Evolutionary conservation across 352 stramenopile species (phyloP).

Genomic region (Globisporangium megalacanthum): DNA sequence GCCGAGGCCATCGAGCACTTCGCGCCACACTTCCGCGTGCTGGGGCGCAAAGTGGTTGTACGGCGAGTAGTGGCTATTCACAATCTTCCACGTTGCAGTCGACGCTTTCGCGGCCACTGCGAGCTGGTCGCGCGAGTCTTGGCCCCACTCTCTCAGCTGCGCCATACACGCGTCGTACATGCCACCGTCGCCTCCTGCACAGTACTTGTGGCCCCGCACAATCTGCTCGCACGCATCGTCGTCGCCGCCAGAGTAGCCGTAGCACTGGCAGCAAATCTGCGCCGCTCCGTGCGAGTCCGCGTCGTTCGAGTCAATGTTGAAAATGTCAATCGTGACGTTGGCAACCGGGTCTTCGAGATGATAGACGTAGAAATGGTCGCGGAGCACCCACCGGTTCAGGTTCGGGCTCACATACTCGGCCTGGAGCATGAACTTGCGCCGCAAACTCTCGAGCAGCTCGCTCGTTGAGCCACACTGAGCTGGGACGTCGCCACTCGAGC

Average conservation of each 20-base stretch:
- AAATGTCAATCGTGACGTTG: conserved; percentile 78
- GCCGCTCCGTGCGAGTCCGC: conserved; percentile 53
- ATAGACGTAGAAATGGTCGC: conserved; percentile 81
- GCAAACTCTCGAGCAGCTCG: conserved; percentile 26
- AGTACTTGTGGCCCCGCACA: conserved; percentile 40
- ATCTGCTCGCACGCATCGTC: conserved; percentile 51
- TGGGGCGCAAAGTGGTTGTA: conserved; percentile 62
- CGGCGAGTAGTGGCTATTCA: conserved; percentile 81
- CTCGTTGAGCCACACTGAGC: conserved; percentile 37
- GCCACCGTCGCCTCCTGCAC: conserved; percentile 42
- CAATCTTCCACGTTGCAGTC: conserved; percentile 78
- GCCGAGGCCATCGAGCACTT: conserved; percentile 37
- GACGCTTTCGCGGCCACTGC: conserved; percentile 42
- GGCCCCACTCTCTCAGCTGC: conserved; percentile 57
- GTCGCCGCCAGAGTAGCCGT: conserved; percentile 52
- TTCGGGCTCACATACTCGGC: conserved; percentile 75
- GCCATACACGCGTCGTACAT: conserved; percentile 59
- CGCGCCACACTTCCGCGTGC: conserved; percentile 58
- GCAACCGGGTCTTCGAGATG: conserved; percentile 46
- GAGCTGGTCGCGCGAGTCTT: conserved; percentile 66
- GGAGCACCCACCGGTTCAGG: conserved; percentile 75
- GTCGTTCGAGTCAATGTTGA: conserved; percentile 83
- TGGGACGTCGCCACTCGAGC: conserved; percentile 30
- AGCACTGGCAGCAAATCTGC: conserved; percentile 83
- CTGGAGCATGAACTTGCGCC: conserved; percentile 62